Base-by-base conservation (phyloP, 768 basidiomycete genomes). In the Macrolepiota dolichaula region DNA sequence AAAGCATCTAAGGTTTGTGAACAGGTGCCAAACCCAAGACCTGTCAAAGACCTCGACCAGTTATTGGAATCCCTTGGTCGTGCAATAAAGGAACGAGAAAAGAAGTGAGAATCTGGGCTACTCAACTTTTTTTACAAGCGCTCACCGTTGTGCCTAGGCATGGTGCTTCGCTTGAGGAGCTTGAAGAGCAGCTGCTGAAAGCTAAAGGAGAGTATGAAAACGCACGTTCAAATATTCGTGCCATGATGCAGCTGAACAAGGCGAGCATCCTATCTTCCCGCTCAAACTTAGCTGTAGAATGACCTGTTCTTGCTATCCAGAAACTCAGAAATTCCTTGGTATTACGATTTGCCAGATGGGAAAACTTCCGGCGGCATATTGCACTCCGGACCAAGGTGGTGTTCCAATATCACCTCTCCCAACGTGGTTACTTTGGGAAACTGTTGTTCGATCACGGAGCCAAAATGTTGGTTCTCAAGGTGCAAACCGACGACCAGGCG, bases 391-490 rank as follows among this genome's bases (percentile, higher is more conserved):
- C 91, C 85, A 87, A 92, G 68, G 77, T 88, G 29, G 85, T 90
- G 42, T 97, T 98, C 77, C 81, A 85, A 19, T 87, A 81, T 66
- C 87, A 96, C 71, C 85, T 97, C 19, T 86, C 87, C 12, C 84
- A 89, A 64, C 91, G 97, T 67, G 93, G 91, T 6, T 95, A 94
- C 77, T 91, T 84, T 64, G 95, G 95, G 58, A 92, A 94, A 72
- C 86, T 98, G 19, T 70, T 89, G 13, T 96, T 98, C 69, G 85
- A 96, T 67, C 96, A 98, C 69, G 73, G 76, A 19, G 72, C 75
- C 9, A 79, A 80, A n/a, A 85, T 81, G 0, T 74, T 94, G 56
- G 75, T 81, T 57, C 80, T 97, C 50, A 87, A 86, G 72, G 89
- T 94, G 10, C 88, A 90, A 77, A 95, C 92, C 9, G 92, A 94